These are phyloP conservation scores for Eimeria zaria DNA, from an alignment of 169 alveolate species.

Conservation along the genomic window DNA sequence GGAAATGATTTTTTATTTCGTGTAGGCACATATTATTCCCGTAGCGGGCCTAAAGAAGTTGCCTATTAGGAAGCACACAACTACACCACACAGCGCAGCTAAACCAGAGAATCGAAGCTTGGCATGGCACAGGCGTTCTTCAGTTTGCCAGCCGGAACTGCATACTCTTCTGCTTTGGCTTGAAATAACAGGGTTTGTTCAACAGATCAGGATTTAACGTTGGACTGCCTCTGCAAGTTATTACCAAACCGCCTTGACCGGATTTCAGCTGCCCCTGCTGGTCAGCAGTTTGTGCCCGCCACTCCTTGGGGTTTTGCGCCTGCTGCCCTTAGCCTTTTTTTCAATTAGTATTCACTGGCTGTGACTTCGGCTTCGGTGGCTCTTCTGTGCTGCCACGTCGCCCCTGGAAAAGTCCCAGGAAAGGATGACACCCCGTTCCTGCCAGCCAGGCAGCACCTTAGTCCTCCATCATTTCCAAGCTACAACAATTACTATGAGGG, in stretches of 20 bases:
- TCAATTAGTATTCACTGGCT: not conserved
- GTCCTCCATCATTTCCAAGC: not conserved
- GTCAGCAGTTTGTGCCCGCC: conserved; percentile 11
- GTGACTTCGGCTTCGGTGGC: not conserved
- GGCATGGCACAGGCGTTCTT: not conserved
- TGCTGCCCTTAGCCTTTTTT: not conserved
- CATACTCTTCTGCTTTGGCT: not conserved
- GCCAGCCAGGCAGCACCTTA: conserved; percentile 2
- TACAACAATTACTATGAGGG: not conserved
- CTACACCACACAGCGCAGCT: conserved; percentile 20
- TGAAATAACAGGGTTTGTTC: not conserved
- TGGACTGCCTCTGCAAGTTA: not conserved
- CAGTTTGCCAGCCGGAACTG: not conserved
- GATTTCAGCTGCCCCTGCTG: not conserved
- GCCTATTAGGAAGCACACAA: not conserved
- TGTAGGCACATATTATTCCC: not conserved
- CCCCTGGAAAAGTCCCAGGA: not conserved
- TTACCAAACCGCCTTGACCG: not conserved
- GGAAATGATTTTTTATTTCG: not conserved
- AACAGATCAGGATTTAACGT: not conserved
- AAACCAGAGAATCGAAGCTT: conserved; percentile 21
- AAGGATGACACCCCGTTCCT: not conserved
- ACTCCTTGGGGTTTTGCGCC: not conserved
- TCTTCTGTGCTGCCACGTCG: not conserved
- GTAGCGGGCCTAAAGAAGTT: not conserved